These are phyloP conservation scores for Coprinopsis marcescibilis DNA, from an alignment of 768 basidiomycete species.

Conservation along the genomic window DNA sequence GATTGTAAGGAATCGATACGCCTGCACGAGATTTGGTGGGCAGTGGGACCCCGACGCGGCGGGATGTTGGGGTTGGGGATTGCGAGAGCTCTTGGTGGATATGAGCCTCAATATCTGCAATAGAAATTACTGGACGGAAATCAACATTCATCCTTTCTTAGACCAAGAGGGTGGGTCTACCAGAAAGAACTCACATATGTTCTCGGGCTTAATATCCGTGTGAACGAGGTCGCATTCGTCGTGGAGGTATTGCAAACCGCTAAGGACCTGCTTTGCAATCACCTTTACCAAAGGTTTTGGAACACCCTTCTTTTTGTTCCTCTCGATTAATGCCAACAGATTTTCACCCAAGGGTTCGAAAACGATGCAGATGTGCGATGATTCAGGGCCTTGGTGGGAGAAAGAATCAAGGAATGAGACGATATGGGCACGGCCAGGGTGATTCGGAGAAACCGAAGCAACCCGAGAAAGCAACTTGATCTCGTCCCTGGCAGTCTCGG, in stretches of 20 bases:
- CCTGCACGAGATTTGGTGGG: slow-evolving; percentile 59
- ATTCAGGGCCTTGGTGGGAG: slow-evolving; percentile 65
- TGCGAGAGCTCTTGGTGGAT: slow-evolving; percentile 62
- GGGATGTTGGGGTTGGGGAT: slow-evolving; percentile 69
- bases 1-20: slow-evolving; percentile 54
- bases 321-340: slow-evolving; percentile 65
- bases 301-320: slow-evolving; percentile 80
- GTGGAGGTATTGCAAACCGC: slow-evolving; percentile 88
- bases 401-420: slow-evolving; percentile 92
- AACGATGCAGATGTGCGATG: slow-evolving; percentile 83
- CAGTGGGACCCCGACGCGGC: slow-evolving; percentile 74
- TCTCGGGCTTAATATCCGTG: slow-evolving; percentile 94
- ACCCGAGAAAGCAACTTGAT: slow-evolving; percentile 86
- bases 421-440: slow-evolving; percentile 74
- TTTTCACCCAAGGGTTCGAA: slow-evolving; percentile 85
- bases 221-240: slow-evolving; percentile 91
- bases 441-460: slow-evolving; percentile 59
- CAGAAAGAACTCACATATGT: slow-evolving; percentile 64
- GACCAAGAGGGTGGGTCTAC: slow-evolving; percentile 1
- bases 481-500: slow-evolving; percentile 95
- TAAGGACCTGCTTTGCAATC: slow-evolving; percentile 80
- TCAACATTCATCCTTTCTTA: slow-evolving; percentile 2
- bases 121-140: slow-evolving; percentile 63
- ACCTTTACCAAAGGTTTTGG: slow-evolving; percentile 77
- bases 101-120: slow-evolving; percentile 74